A percentile compares a stretch with the other conserved stretches of the same genome.
Conservation (phyloP, 208 protist species). For the Histomonas meleagridis region DNA sequence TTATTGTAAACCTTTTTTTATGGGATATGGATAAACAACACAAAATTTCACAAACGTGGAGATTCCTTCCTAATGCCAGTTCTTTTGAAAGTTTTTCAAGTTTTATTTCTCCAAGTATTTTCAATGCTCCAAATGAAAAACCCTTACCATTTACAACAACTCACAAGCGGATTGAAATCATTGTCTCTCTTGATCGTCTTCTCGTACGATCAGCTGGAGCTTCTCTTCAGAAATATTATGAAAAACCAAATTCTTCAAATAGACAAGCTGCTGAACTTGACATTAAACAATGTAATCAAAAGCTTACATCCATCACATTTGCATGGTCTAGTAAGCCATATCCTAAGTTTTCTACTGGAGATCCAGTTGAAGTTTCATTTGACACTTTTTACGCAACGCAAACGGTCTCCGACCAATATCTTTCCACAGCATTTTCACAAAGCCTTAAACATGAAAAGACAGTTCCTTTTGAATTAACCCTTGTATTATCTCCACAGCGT, state of each 20-base stretch:
- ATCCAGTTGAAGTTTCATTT: not conserved
- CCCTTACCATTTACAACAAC: not conserved
- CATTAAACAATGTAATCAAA: not conserved
- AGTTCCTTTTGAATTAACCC: no score
- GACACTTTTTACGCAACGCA: not conserved
- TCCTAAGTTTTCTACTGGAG: not conserved
- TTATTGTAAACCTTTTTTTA: not conserved
- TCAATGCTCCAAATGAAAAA: not conserved
- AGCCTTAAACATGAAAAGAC: no score
- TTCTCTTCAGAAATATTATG: not conserved
- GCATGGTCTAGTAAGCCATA: not conserved
- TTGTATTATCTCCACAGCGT: not conserved
- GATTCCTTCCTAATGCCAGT: not conserved
- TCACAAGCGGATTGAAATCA: not conserved
- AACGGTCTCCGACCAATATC: not conserved
- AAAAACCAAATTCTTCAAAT: not conserved
- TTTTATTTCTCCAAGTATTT: not conserved
- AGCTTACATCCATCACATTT: not conserved
- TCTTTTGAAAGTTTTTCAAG: not conserved
- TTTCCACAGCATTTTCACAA: not conserved
- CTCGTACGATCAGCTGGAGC: not conserved
- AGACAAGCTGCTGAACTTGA: not conserved
- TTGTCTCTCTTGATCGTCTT: not conserved
- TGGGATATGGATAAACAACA: not conserved
- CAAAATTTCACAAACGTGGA: not conserved